A percentile compares a stretch with the other conserved stretches of the same genome.
These are phyloP conservation scores for Codiaeum variegatum DNA, from an alignment of 441 rosid species.

Conservation along the genomic window DNA sequence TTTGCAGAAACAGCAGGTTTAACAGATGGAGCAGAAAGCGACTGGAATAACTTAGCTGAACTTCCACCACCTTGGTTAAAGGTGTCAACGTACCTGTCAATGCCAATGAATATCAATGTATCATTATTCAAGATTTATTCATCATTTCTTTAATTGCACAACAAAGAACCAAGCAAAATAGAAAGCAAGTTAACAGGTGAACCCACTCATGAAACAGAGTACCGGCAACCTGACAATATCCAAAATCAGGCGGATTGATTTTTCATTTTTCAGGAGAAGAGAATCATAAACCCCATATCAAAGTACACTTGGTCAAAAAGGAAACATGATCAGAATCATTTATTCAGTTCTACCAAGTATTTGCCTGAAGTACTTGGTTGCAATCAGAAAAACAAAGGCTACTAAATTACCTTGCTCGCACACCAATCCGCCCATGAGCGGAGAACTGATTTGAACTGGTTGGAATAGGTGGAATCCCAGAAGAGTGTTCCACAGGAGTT, in stretches of 20 bases:
- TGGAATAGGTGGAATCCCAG: conserved; percentile 83
- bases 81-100: conserved; percentile 73
- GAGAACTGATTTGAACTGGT: conserved; percentile 68
- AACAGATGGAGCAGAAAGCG: conserved; percentile 57
- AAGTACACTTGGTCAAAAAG: not conserved
- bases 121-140: not conserved
- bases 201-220: not conserved
- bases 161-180: not conserved
- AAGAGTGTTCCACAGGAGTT: conserved; percentile 42
- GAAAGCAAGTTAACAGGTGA: not conserved
- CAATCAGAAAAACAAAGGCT: not conserved
- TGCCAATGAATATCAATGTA: not conserved
- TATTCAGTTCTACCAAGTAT: not conserved
- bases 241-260: not conserved
- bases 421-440: conserved; percentile 70
- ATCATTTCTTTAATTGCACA: not conserved
- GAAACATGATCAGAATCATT: not conserved
- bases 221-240: not conserved
- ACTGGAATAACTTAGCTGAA: conserved; percentile 56
- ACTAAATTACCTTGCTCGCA: conserved; percentile 55
- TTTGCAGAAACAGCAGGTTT: conserved; percentile 70
- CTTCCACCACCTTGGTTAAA: conserved; percentile 62
- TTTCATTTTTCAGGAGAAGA: not conserved
- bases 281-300: not conserved
- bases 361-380: not conserved